Evolutionary conservation across 78 protist genomes (phyloP), one percentile per base, ranked within the genome.

Genomic region (Isochrysis galbana): DNA sequence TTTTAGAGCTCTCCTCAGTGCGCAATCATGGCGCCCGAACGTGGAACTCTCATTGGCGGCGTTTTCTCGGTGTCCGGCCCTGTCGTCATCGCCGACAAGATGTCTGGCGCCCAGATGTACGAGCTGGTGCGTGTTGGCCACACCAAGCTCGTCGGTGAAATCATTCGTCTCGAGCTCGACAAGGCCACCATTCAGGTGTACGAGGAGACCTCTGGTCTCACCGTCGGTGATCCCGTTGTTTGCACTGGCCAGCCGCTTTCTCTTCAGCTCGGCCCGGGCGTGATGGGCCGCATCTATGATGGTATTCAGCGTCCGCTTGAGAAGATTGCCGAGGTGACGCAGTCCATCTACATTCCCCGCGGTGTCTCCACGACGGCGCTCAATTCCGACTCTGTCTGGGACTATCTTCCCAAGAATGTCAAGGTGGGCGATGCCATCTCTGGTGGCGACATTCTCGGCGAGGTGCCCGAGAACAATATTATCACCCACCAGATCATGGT

Each of bases 241-340:
- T 95, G 99, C 77, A 98, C 99, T 2, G 99, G 99, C 47, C 96
- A 96, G 96, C 99, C 99, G 32, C 97, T 99, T 38, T 98, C 99
- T 34, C 72, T 86, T 36, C 90, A 86, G 90, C 96, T 99, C 36
- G 99, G 99, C 61, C 99, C 99, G 29, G 99, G 99, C 72, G 36
- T 96, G 38, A 91, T 99, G 96, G 95, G 96, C 45, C 91, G 92
- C 41, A 99, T 99, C 89, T 99, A 96, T 55, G 99, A 99, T 93
- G 99, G 99, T 80, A 99, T 99, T 91, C 99, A 99, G 97, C 97
- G 99, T 45, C 99, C 99, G 80, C 98, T 99, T 46, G 94, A 97
- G 95, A 96, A 92, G 47, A 91, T 91, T 72, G 91, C 72, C 84
- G 89, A 91, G 87, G 34, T 45, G 70, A 44, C 74, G 41, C 34